Base-by-base conservation (phyloP, 306 rosid species). In the Vigna reflexopilosa region DNA sequence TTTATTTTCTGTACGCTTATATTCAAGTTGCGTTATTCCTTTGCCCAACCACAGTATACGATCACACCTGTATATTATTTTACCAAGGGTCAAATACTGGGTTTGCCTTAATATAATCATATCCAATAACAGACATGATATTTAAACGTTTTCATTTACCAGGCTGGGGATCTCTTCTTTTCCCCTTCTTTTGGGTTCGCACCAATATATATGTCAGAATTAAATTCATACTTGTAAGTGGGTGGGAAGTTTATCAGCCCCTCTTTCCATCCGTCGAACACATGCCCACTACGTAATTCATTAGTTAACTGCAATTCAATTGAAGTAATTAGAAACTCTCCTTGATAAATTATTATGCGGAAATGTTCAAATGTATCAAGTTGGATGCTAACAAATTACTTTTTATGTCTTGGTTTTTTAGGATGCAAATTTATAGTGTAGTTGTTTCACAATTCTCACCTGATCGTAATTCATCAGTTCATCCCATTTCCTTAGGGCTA, bases 191-290 rank as follows among this genome's bases (percentile, higher is more conserved):
- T 91, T 32, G 83, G 88, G 80, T 81, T 73, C 84, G 87, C 93
- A 7, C 98, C 97, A 5, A 87, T 62, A 70, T 90, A 95, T 85
- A 71, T 86, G 47, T 88, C 85, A 4, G 93, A 83, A 76, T 91
- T 81, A 48, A 87, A 67, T 70, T 89, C 97, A 67, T 93, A 95
- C 65, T 95, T 95, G 81, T 95, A 95, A 17, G 98, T 95, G 1
- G 98, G 98, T 24, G 96, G 91, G 71, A 95, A 95, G 36, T 89
- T 86, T 81, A 95, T 81, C 52, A 20, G 3, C 51, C 96, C 98
- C 40, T 95, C 98, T 80, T 83, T 93, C 99, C 99, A 95, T 83
- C 99, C 99, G 55, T 85, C 93, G 38, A 95, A 95, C 28, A 95
- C 97, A 20, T 73, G 91, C 34, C 99, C 99, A 1, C 76, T 74